Percentiles rank a stretch among this genome's conserved stretches.
These are phyloP conservation scores for Yamadazyma nakazawae DNA, from an alignment of 805 yeast genomes.

Conservation along the genomic window DNA sequence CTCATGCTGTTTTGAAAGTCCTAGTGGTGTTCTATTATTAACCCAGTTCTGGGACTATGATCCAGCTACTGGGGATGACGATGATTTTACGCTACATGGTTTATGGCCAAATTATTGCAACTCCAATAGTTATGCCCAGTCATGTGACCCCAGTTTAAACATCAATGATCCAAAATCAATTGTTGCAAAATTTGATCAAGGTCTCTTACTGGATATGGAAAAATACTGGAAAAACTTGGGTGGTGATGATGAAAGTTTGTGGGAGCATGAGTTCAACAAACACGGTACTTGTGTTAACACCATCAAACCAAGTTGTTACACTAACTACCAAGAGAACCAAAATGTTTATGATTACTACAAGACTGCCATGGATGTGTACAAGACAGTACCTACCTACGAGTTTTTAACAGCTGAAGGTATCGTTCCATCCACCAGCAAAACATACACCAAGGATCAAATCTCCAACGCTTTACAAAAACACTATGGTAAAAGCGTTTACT, in stretches of 20 bases:
- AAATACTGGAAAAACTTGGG: slow-evolving; percentile 37
- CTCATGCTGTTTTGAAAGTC: slow-evolving; percentile 41
- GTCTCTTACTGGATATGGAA: slow-evolving; percentile 26
- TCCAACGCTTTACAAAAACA: slow-evolving; percentile 28
- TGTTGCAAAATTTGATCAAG: slow-evolving; percentile 15
- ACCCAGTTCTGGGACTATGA: slow-evolving; percentile 38
- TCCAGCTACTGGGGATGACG: slow-evolving; percentile 29
- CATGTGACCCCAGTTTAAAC: slow-evolving; percentile 31
- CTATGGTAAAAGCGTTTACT: slow-evolving; percentile 33
- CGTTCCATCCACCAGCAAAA: slow-evolving; percentile 27
- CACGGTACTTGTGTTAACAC: slow-evolving; percentile 44
- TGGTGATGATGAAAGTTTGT: slow-evolving; percentile 52
- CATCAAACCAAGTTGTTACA: slow-evolving; percentile 33
- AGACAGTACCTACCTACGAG: slow-evolving; percentile 32
- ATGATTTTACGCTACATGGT: slow-evolving; percentile 42
- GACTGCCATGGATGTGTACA: slow-evolving; percentile 28
- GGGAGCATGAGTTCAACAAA: slow-evolving; percentile 44
- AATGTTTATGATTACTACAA: slow-evolving; percentile 30
- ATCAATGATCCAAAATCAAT: slow-evolving; percentile 22
- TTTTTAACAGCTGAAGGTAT: slow-evolving; percentile 36
- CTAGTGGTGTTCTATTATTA: slow-evolving; percentile 38
- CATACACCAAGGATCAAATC: slow-evolving; percentile 32
- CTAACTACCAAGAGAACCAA: slow-evolving; percentile 15
- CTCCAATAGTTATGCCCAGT: slow-evolving; percentile 32
- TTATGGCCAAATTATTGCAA: slow-evolving; percentile 41